phyloP scores from a whole-genome alignment of 768 basidiomycete species.

The Boletus patriciae region DNA sequence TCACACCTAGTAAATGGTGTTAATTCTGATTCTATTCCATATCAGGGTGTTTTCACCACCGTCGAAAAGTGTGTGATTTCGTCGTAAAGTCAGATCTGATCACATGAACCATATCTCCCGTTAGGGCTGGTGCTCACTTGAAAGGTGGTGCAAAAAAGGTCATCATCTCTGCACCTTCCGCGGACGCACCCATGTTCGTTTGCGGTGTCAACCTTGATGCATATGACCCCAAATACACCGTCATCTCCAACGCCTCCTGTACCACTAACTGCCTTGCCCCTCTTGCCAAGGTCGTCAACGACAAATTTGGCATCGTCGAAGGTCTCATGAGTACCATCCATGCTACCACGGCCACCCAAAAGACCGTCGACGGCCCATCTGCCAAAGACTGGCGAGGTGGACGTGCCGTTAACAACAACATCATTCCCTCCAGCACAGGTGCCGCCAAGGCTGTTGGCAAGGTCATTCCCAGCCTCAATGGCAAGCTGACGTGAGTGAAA shows the following conservation, averaged over 20 bases:
- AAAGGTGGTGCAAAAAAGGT: conserved; percentile 99
- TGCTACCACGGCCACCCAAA: conserved; percentile 93
- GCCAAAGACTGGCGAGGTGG: conserved; percentile 98
- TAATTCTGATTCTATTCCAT: conserved; percentile 3
- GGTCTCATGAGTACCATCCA: conserved; percentile 99
- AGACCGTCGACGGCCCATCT: conserved; percentile 93
- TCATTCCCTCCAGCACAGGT: conserved; percentile 98
- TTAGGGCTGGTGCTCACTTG: conserved; percentile 84
- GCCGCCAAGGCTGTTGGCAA: conserved; percentile 99
- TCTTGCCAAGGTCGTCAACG: conserved; percentile 95
- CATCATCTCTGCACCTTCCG: conserved; percentile 98
- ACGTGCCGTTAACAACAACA: conserved; percentile 95
- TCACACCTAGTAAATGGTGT: neutral
- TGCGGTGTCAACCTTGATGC: conserved; percentile 92
- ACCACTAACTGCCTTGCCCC: conserved; percentile 99
- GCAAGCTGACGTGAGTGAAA: conserved; percentile 90
- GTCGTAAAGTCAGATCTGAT: neutral
- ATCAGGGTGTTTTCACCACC: conserved; percentile 95
- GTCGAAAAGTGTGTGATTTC: conserved; percentile 65
- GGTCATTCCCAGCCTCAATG: conserved; percentile 94
- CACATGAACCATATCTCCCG: neutral
- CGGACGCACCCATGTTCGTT: conserved; percentile 94
- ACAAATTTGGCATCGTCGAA: conserved; percentile 95
- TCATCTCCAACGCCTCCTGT: conserved; percentile 99
- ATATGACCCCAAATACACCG: conserved; percentile 86